Evolutionary conservation across 2,329 filamentous ascomycete genomes (phyloP).

Genomic region (Piedraia hortae): DNA sequence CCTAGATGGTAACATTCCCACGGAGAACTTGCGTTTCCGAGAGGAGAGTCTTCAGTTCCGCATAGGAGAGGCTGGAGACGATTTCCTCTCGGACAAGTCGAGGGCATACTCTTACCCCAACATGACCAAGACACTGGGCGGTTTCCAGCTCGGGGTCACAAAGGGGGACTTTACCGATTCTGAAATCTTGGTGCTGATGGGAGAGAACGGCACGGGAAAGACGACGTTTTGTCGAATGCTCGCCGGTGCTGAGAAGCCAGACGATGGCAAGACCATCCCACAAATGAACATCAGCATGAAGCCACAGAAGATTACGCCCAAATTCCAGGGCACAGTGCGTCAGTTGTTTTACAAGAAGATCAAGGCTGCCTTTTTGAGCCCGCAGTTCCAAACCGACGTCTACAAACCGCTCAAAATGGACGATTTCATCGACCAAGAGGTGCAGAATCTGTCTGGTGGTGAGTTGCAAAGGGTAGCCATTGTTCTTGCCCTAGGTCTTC

Average conservation of each 20-base stretch:
- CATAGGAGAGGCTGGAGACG: constrained; percentile 67
- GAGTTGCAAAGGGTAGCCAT: constrained; percentile 98
- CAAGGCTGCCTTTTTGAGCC: constrained; percentile 81
- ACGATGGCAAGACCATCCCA: constrained; percentile 49
- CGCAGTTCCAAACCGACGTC: constrained; percentile 97
- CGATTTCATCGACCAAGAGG: constrained; percentile 97
- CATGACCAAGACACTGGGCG: constrained; percentile 81
- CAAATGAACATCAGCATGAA: constrained; percentile 98
- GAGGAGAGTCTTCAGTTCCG: constrained; percentile 93
- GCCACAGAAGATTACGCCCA: constrained; percentile 96
- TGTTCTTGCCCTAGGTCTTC: constrained; percentile 79
- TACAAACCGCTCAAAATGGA: constrained; percentile 98
- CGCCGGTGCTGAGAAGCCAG: constrained; percentile 78
- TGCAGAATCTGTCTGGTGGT: constrained; percentile 96
- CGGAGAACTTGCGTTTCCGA: constrained; percentile 93
- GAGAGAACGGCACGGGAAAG: constrained; percentile 97
- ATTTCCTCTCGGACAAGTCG: constrained; percentile 59
- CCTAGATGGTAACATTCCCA: constrained; percentile 90
- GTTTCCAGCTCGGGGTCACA: constrained; percentile 64
- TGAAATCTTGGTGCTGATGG: constrained; percentile 99
- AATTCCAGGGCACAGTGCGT: constrained; percentile 87
- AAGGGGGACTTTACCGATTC: constrained; percentile 80
- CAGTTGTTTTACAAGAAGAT: constrained; percentile 99
- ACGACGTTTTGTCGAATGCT: constrained; percentile 96
- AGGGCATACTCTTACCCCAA: constrained; percentile 66